Conservation (phyloP, 2,329 filamentous ascomycete species). For the Penicillium sp. region DNA sequence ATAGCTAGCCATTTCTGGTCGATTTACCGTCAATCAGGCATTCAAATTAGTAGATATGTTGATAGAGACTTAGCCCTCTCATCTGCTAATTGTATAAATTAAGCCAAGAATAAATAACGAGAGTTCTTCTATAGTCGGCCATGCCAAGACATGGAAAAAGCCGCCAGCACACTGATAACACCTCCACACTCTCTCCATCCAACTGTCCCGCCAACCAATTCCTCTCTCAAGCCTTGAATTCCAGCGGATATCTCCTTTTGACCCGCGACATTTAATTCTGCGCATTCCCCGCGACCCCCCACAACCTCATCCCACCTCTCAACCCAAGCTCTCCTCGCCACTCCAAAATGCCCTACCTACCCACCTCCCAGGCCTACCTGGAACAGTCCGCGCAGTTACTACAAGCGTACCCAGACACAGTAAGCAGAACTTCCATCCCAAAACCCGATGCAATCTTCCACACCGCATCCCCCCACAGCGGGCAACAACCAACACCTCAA, state of each 20-base stretch:
- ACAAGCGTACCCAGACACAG: constrained; percentile 79
- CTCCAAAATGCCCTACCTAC: constrained; percentile 70
- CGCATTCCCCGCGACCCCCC: neutral
- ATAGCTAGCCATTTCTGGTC: too few relatives aligned
- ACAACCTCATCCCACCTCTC: neutral
- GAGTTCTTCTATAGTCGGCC: neutral
- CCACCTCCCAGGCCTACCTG: constrained; percentile 86
- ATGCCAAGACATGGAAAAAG: constrained; percentile 28
- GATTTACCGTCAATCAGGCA: too few relatives aligned
- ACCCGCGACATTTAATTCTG: neutral
- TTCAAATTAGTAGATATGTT: neutral
- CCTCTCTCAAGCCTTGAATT: neutral
- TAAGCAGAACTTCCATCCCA: constrained; percentile 45
- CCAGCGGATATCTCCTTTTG: neutral
- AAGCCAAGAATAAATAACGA: too few relatives aligned
- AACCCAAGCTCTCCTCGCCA: constrained; percentile 14
- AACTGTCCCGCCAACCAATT: constrained; percentile 3
- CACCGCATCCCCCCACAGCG: neutral
- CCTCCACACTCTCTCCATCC: constrained; percentile 16
- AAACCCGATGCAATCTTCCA: neutral
- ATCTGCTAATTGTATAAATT: too few relatives aligned
- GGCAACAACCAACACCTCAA: neutral
- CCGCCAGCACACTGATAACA: constrained; percentile 21
- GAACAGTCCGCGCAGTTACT: constrained; percentile 81
- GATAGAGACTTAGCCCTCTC: neutral